Conservation (phyloP, 352 stramenopile species). For the Phytophthora sansomeana region DNA sequence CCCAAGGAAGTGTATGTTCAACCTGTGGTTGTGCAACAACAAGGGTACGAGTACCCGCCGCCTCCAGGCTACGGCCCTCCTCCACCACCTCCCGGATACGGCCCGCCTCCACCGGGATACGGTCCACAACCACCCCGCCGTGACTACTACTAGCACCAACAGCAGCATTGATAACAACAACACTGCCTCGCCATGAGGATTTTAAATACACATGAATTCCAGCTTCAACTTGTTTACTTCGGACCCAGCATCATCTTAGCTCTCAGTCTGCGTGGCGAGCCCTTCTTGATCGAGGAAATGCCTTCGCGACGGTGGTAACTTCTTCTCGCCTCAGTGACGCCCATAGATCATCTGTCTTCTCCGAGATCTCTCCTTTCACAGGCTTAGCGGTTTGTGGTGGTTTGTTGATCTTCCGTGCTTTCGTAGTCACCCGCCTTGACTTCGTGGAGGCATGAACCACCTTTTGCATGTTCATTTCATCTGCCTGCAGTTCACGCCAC, state of each 20-base stretch:
- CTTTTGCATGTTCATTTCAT: conserved; percentile 51
- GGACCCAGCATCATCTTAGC: not conserved
- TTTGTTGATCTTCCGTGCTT: conserved; percentile 14
- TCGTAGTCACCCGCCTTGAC: conserved; percentile 1
- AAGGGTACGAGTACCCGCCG: not conserved
- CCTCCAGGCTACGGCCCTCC: conserved; percentile 19
- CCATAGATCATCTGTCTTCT: conserved; percentile 52
- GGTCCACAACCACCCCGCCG: conserved; percentile 12
- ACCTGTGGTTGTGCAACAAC: conserved; percentile 33
- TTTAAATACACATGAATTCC: not conserved
- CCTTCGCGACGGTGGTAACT: conserved; percentile 33
- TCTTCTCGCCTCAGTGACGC: conserved; percentile 41
- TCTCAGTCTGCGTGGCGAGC: not conserved
- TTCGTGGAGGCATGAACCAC: conserved; percentile 6
- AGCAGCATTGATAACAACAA: too few relatives aligned
- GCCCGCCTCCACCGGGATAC: conserved; percentile 26
- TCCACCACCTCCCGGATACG: conserved; percentile 23
- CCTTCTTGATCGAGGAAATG: conserved; percentile 30
- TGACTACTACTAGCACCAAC: conserved; percentile 25
- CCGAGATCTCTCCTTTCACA: conserved; percentile 38
- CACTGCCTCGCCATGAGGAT: too few relatives aligned
- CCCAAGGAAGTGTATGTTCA: conserved; percentile 35
- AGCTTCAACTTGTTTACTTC: too few relatives aligned
- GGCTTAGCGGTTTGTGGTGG: not conserved
- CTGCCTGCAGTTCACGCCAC: conserved; percentile 65